Evolutionary conservation across 2,329 filamentous ascomycete genomes (phyloP).

Genomic region (Stagonosporopsis chrysanthemi): DNA sequence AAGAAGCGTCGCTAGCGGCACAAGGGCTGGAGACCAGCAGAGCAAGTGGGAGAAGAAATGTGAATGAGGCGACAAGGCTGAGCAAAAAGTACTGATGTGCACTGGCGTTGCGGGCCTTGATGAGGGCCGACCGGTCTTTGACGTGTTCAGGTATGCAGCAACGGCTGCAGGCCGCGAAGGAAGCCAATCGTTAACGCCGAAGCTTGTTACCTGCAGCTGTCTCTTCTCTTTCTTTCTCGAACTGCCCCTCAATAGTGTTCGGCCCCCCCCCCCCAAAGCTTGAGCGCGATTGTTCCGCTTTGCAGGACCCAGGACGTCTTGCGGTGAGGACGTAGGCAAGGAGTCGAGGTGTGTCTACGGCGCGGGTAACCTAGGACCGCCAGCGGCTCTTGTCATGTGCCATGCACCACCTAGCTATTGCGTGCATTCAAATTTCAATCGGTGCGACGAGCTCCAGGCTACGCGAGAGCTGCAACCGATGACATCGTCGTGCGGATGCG

Average conservation of each 20-base stretch:
- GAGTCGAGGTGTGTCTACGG: not conserved
- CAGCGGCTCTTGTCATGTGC: conserved; percentile 8
- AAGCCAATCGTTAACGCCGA: conserved; percentile 48
- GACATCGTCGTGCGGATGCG: conserved; percentile 26
- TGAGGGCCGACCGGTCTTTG: conserved; percentile 38
- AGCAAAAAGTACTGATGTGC: conserved; percentile 38
- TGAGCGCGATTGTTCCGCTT: conserved; percentile 9
- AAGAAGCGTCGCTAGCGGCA: conserved; percentile 23
- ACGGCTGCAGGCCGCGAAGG: conserved; percentile 33
- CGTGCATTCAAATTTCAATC: not conserved
- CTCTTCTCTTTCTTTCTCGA: conserved; percentile 36
- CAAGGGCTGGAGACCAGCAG: conserved; percentile 26
- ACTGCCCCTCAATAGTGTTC: conserved; percentile 28
- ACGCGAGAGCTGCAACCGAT: conserved; percentile 15
- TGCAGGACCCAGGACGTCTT: conserved; percentile 20
- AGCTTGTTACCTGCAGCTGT: conserved; percentile 43
- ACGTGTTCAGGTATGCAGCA: conserved; percentile 46
- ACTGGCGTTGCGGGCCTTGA: conserved; percentile 35
- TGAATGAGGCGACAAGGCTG: conserved; percentile 38
- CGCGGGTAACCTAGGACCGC: conserved; percentile 4
- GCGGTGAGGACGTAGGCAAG: not conserved
- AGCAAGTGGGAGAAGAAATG: conserved; percentile 20
- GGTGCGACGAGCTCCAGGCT: conserved; percentile 1
- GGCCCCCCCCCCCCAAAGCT: conserved; percentile 47
- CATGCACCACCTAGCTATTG: conserved; percentile 4